phyloP scores from a whole-genome alignment of 2,329 filamentous ascomycete species.

The Colletotrichum euphorbiae region DNA sequence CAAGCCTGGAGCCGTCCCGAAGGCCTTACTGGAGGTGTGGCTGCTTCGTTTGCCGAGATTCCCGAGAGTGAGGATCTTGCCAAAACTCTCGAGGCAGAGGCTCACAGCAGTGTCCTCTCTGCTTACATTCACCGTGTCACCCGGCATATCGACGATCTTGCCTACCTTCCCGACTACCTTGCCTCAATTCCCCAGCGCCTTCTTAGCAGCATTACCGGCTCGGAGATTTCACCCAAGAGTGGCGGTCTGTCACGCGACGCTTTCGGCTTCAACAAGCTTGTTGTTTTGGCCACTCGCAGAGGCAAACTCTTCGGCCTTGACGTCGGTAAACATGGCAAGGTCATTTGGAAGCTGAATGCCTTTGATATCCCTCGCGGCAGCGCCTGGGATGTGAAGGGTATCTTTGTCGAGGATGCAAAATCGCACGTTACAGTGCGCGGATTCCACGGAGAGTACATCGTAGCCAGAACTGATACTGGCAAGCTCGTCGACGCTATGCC shows the following conservation, averaged over 20 bases:
- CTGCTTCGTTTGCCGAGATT: constrained; percentile 84
- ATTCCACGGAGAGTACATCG: constrained; percentile 70
- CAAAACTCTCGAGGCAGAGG: constrained; percentile 86
- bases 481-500: constrained; percentile 59
- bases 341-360: constrained; percentile 81
- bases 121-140: constrained; percentile 91
- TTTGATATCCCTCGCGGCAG: constrained; percentile 66
- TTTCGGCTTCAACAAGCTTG: constrained; percentile 90
- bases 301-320: constrained; percentile 86
- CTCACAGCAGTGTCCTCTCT: constrained; percentile 79
- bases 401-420: constrained; percentile 69
- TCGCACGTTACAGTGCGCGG: constrained; percentile 69
- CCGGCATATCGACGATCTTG: constrained; percentile 83
- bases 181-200: constrained; percentile 76
- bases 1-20: constrained; percentile 85
- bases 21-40: constrained; percentile 81
- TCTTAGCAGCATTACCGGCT: constrained; percentile 72
- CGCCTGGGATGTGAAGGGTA: constrained; percentile 75
- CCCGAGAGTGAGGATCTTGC: constrained; percentile 79
- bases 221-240: constrained; percentile 57
- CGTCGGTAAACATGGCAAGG: constrained; percentile 76
- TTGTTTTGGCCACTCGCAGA: constrained; percentile 82
- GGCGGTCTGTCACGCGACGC: constrained; percentile 71
- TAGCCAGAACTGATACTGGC: constrained; percentile 66
- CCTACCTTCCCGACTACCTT: constrained; percentile 80